phyloP scores from a whole-genome alignment of 306 rosid species.

The Fragaria vesca region DNA sequence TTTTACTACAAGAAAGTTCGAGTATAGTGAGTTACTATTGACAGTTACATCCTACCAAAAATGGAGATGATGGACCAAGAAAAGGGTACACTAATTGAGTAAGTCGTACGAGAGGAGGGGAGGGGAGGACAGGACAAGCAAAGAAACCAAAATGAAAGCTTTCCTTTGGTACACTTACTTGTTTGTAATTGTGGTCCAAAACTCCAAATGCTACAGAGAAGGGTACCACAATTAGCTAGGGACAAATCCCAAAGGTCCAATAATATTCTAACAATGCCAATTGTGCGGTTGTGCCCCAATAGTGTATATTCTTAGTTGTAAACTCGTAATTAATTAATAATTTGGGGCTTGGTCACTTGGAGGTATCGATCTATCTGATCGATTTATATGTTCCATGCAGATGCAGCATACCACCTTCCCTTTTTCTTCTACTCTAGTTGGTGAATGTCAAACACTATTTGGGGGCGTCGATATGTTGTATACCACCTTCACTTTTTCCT shows the following conservation, averaged over 20 bases:
- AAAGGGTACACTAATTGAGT: conserved; percentile 14
- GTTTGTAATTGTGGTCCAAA: conserved; percentile 10
- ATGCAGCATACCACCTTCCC: no score
- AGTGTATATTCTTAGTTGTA: not conserved
- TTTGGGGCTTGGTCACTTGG: no score
- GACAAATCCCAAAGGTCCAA: conserved; percentile 12
- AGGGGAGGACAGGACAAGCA: not conserved
- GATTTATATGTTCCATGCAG: no score
- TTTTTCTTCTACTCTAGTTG: not conserved
- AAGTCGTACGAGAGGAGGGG: not conserved
- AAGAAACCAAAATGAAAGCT: not conserved
- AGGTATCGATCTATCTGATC: no score
- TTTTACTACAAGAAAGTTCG: not conserved
- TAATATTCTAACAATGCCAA: not conserved
- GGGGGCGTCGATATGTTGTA: no score
- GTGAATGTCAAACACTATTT: not conserved
- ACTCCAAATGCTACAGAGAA: conserved; percentile 9
- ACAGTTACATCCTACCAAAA: not conserved
- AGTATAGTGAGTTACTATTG: not conserved
- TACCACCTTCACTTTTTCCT: no score
- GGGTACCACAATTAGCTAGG: not conserved
- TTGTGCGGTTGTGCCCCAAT: conserved; percentile 4
- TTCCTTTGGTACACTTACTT: not conserved
- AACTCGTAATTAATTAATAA: no score
- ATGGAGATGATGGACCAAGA: not conserved